Conservation (phyloP, 169 alveolate genomes). For the Plasmodium relictum region DNA sequence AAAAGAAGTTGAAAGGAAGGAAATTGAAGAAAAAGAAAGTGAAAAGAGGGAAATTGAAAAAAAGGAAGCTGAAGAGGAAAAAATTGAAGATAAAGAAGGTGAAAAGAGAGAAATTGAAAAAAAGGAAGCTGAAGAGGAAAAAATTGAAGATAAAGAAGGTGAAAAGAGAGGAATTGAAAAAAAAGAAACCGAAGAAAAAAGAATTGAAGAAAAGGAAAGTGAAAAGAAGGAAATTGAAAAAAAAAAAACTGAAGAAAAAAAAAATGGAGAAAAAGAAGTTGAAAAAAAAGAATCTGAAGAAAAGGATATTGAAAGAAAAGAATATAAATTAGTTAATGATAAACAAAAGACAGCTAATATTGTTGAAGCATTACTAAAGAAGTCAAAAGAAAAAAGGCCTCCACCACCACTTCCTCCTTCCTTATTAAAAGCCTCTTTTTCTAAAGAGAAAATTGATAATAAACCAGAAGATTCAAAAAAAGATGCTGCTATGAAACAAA, state of each 20-base stretch:
- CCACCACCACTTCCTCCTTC: conserved; percentile 72
- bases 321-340: conserved; percentile 1
- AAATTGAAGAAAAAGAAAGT: neutral
- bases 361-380: conserved; percentile 11
- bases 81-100: neutral
- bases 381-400: conserved; percentile 41
- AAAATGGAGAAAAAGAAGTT: neutral
- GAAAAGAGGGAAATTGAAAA: neutral
- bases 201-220: too few species aligned
- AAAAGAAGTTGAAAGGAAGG: neutral
- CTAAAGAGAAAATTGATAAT: neutral
- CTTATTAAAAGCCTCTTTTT: neutral
- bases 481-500: neutral
- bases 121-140: neutral
- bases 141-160: neutral
- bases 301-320: neutral
- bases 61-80: neutral
- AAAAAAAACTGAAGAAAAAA: neutral
- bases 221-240: neutral
- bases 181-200: neutral
- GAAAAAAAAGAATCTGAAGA: neutral
- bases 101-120: neutral
- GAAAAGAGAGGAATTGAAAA: neutral
- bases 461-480: conserved; percentile 2
- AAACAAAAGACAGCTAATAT: conserved; percentile 8